Base-by-base conservation (phyloP, 768 basidiomycete species). In the Chalciporus pseudorubinellus region DNA sequence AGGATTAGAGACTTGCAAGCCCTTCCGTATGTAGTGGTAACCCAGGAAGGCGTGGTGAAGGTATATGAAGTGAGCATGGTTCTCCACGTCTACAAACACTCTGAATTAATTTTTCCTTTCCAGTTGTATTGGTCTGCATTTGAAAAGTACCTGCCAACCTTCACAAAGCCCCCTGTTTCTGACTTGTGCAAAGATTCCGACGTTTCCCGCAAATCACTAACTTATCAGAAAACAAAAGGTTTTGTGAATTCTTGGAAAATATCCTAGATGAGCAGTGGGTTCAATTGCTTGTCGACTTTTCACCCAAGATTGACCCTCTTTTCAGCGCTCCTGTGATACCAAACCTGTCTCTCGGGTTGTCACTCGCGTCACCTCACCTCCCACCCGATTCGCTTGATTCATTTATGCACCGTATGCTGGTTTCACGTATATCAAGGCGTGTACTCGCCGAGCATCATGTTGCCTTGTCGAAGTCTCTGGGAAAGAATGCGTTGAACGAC, bases 371-470 rank as follows among this genome's bases (percentile, higher is more conserved):
- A 14, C 85, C 83, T 1, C 82, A 85, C 64, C 78, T 95, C 8
- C 74, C 81, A 0, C 85, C 92, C 0, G 90, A 92, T 52, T 77
- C 80, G 36, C 76, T 95, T 12, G 92, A 94, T 66, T 78, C 88
- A 3, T 92, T 93, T 67, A 91, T 93, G 87, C 81, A 84, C 20
- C 83, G 92, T 20, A 95, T 95, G 92, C 78, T 95, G 10, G 80
- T 92, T 44, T 94, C 92, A 2, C 80, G 92, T 47, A 93, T 94
- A 66, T 93, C 92, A 12, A 80, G 92, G 19, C 83, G 92, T 28
- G 93, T 95, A 28, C 78, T 95, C 20, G 89, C 84, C 4, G 90
- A 94, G 64, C 92, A 95, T 58, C 92, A 95, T 59, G 81, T 94
- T 47, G 87, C 90, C 2, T 74, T 95, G 6, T 87, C 91, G 7